Percentiles rank a stretch among this genome's conserved stretches.
phyloP scores from a whole-genome alignment of 345 rosid genomes.

The Syzygium jambos region DNA sequence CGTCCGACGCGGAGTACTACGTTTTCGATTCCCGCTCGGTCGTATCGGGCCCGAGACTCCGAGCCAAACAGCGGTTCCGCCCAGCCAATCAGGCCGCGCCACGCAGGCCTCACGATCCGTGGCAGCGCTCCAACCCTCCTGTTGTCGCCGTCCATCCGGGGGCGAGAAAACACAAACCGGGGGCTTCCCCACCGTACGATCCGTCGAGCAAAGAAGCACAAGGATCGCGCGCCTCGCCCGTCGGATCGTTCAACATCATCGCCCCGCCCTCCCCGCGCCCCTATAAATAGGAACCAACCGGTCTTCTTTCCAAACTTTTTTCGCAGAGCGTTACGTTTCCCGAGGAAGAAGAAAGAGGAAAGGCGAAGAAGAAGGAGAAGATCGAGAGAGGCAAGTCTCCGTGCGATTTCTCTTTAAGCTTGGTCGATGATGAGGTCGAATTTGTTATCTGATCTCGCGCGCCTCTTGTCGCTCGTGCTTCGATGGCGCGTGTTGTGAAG shows the following conservation, averaged over 20 bases:
- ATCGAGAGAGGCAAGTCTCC: not conserved
- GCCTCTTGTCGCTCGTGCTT: not conserved
- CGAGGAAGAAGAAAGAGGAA: too few species aligned
- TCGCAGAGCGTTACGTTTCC: too few species aligned
- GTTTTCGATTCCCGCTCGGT: not conserved
- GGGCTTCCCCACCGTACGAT: slow-evolving; percentile 33
- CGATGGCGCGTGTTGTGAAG: not conserved
- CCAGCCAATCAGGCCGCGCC: slow-evolving; percentile 16
- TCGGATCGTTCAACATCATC: slow-evolving; percentile 12
- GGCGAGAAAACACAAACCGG: slow-evolving; percentile 47
- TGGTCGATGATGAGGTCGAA: not conserved
- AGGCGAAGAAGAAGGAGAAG: not conserved
- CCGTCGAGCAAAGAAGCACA: slow-evolving; percentile 37
- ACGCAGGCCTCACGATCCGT: slow-evolving; percentile 26
- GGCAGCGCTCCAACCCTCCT: not conserved
- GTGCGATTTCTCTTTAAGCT: not conserved
- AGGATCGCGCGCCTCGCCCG: slow-evolving; percentile 24
- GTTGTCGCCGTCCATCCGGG: slow-evolving; percentile 31
- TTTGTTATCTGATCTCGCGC: not conserved
- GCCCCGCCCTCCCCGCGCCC: not conserved
- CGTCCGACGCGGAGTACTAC: not conserved
- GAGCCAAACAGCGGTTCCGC: not conserved
- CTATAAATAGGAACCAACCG: slow-evolving; percentile 5
- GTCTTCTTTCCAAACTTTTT: accelerated
- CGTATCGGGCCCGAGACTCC: not conserved